Base-by-base conservation (phyloP, 306 rosid genomes). In the Fragaria ananassa region DNA sequence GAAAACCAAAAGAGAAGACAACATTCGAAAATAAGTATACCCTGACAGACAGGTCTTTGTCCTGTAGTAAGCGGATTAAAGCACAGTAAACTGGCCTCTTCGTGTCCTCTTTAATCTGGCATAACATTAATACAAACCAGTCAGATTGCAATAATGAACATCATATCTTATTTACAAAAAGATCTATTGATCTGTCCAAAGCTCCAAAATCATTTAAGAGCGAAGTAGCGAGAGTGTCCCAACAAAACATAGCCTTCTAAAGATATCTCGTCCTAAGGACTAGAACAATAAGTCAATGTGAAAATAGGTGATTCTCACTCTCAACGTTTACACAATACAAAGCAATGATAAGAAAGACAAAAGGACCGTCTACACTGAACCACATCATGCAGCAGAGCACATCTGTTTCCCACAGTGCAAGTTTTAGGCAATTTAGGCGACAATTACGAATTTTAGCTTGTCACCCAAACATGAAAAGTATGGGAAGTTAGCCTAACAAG, bases 1-100 rank as follows among this genome's bases (percentile, higher is more conserved):
- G 54, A 34, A 76, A 82, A 79, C 76, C 27, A 81, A 68, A 74
- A 61, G 67, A 72, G 23, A 53, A 70, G 70, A 78, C 54, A 65
- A 50, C 31, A 66, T 34, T 34, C 35, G 19, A 77, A 75, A 51
- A 74, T 70, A 75, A 67, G 67, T 91, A 74, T 90, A 94, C 98
- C 91, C 86, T 85, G 71, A 94, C 98, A 80, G 96, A 84, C 62
- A 92, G 86, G 81, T 94, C 93, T 64, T 83, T 94, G 74, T 86
- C 95, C 86, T 90, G 97, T 81, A 94, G 82, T 86, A 94, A 80
- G 75, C 83, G 89, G 91, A 94, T 87, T 81, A 94, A 84, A 81
- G 89, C 91, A 90, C 95, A 94, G 78, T 94, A 94, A 9, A 94
- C 98, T 82, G 89, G 91, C 76, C 98, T 88, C 87, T 85, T 92